Evolutionary conservation across 768 basidiomycete species (phyloP).

Genomic region (Hericium coralloides): DNA sequence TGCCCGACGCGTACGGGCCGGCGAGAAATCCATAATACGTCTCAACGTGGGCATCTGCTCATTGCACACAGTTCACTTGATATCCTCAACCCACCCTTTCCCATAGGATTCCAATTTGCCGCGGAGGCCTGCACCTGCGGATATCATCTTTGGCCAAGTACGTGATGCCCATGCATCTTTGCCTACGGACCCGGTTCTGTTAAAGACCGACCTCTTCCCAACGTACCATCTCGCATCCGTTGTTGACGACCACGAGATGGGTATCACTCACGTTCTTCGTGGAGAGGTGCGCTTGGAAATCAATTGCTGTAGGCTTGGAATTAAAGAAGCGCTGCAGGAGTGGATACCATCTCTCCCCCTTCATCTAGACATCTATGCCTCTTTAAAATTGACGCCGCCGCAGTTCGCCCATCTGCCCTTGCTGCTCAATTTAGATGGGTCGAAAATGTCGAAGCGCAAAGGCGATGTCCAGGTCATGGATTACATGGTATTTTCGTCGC

Average conservation of each 20-base stretch:
- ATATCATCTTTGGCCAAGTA: constrained; percentile 70
- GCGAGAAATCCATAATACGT: constrained; percentile 76
- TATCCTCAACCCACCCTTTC: not conserved
- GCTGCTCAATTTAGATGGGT: constrained; percentile 80
- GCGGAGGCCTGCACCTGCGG: constrained; percentile 37
- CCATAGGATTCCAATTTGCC: constrained; percentile 49
- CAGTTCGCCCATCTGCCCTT: constrained; percentile 89
- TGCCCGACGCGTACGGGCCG: constrained; percentile 58
- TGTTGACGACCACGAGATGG: constrained; percentile 94
- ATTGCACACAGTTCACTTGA: not conserved
- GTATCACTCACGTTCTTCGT: constrained; percentile 88
- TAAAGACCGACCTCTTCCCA: constrained; percentile 90
- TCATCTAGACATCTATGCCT: constrained; percentile 83
- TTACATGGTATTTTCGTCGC: constrained; percentile 54
- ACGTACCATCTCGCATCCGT: constrained; percentile 96
- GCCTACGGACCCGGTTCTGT: constrained; percentile 82
- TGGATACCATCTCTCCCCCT: constrained; percentile 92
- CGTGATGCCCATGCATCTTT: constrained; percentile 71
- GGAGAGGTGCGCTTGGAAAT: constrained; percentile 58
- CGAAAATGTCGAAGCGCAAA: constrained; percentile 91
- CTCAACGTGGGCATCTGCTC: constrained; percentile 61
- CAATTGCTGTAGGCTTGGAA: not conserved
- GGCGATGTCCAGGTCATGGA: constrained; percentile 83
- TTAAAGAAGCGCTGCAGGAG: constrained; percentile 44
- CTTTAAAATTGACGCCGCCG: constrained; percentile 62